These are phyloP conservation scores for Penicillium sumatraense DNA, from an alignment of 2,329 filamentous ascomycete species.

Conservation along the genomic window DNA sequence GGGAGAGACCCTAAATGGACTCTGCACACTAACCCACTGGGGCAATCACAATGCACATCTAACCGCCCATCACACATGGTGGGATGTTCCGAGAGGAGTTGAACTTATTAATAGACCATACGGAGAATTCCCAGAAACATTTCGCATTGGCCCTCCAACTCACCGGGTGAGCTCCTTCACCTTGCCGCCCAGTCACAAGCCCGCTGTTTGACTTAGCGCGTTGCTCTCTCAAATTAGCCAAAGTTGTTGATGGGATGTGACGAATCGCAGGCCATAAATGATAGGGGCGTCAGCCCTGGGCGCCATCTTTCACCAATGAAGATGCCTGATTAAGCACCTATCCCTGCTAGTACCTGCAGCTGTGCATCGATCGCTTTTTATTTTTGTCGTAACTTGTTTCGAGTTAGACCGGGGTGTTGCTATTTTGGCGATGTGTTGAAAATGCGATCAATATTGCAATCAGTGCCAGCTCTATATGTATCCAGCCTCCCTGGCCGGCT, in stretches of 20 bases:
- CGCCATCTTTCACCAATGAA: slow-evolving; percentile 32
- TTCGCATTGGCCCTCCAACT: slow-evolving; percentile 5
- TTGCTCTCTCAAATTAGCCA: slow-evolving; percentile 21
- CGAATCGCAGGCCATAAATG: slow-evolving; percentile 21
- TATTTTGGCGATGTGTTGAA: slow-evolving; percentile 24
- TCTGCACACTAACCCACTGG: slow-evolving; percentile 31
- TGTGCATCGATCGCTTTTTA: slow-evolving; percentile 31
- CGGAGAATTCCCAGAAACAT: slow-evolving; percentile 21
- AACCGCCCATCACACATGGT: slow-evolving; percentile 25
- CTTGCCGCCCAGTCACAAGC: slow-evolving; percentile 24
- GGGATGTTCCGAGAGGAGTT: slow-evolving; percentile 10
- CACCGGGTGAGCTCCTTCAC: slow-evolving; percentile 6
- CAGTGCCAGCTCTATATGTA: slow-evolving; percentile 27
- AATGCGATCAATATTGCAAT: slow-evolving; percentile 12
- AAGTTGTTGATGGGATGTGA: slow-evolving; percentile 14
- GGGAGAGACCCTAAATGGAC: slow-evolving; percentile 7
- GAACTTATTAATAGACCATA: slow-evolving; percentile 26
- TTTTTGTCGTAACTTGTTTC: slow-evolving; percentile 33
- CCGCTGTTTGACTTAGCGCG: slow-evolving; percentile 34
- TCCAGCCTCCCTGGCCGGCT: slow-evolving; percentile 13
- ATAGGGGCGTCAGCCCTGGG: slow-evolving; percentile 20
- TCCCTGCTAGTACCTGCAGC: slow-evolving; percentile 31
- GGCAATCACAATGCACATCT: slow-evolving; percentile 24
- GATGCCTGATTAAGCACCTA: slow-evolving; percentile 8
- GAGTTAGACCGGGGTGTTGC: slow-evolving; percentile 25